Evolutionary conservation across 2,329 filamentous ascomycete species (phyloP).

Genomic region (Colletotrichum simmondsii): DNA sequence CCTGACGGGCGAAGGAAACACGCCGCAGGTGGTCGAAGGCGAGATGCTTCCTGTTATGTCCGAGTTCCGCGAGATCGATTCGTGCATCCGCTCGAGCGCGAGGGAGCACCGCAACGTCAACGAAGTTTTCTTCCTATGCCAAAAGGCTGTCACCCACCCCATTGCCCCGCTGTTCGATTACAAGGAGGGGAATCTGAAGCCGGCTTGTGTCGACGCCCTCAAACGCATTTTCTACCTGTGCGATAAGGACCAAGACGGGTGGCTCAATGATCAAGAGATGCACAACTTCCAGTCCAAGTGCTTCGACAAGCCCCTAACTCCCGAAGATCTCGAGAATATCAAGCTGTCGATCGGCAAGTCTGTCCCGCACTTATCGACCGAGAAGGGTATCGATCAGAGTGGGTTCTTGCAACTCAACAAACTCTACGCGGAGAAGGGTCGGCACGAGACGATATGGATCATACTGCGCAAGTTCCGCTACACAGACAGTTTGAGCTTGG

Average conservation of each 20-base stretch:
- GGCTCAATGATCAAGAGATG: constrained; percentile 90
- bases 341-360: constrained; percentile 84
- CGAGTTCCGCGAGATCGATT: constrained; percentile 98
- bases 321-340: constrained; percentile 89
- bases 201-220: constrained; percentile 85
- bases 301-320: constrained; percentile 86
- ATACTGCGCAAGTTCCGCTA: constrained; percentile 96
- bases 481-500: constrained; percentile 91
- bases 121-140: constrained; percentile 96
- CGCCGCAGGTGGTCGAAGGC: constrained; percentile 89
- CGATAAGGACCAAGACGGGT: constrained; percentile 95
- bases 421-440: constrained; percentile 95
- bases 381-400: constrained; percentile 80
- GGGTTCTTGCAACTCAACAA: constrained; percentile 94
- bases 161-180: constrained; percentile 97
- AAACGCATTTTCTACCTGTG: constrained; percentile 94
- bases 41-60: constrained; percentile 99
- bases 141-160: constrained; percentile 97
- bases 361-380: constrained; percentile 69
- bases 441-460: constrained; percentile 98
- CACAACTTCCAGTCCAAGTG: constrained; percentile 90
- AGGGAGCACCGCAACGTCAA: constrained; percentile 94
- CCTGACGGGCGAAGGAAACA: constrained; percentile 77
- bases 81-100: constrained; percentile 94
- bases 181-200: constrained; percentile 90